phyloP scores from a whole-genome alignment of 2,329 filamentous ascomycete species.

The Zymoseptoria ardabiliae region DNA sequence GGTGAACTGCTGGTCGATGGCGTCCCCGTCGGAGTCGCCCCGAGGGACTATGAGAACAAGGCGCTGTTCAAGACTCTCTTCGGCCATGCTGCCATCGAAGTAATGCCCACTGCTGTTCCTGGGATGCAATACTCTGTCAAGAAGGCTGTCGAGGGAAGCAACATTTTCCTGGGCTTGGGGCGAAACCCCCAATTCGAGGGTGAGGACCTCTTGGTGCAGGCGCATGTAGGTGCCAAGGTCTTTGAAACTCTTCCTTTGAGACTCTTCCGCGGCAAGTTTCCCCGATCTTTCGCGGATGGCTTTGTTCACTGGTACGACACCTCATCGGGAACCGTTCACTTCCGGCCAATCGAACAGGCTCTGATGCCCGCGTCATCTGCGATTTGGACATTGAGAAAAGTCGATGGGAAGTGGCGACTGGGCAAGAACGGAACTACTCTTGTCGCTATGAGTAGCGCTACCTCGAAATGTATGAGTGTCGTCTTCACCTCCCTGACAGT shows the following conservation, averaged over 20 bases:
- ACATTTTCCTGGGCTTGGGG: conserved; percentile 32
- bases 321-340: conserved; percentile 44
- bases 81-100: conserved; percentile 44
- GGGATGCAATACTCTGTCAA: conserved; percentile 49
- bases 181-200: not conserved
- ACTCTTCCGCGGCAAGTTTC: conserved; percentile 43
- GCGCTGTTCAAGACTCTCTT: conserved; percentile 46
- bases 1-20: conserved; percentile 46
- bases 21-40: conserved; percentile 46
- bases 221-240: conserved; percentile 20
- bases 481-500: not conserved
- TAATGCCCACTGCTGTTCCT: conserved; percentile 43
- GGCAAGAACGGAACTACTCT: not conserved
- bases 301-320: conserved; percentile 45
- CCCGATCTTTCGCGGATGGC: conserved; percentile 40
- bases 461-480: not conserved
- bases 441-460: not conserved
- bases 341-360: not conserved
- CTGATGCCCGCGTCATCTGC: not conserved
- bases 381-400: not conserved
- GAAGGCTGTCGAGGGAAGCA: conserved; percentile 8
- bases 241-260: conserved; percentile 31
- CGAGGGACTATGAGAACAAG: conserved; percentile 43
- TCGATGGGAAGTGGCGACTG: not conserved
- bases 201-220: conserved; percentile 38